Base-by-base conservation (phyloP, 768 basidiomycete species). In the Tephrocybe sp. region DNA sequence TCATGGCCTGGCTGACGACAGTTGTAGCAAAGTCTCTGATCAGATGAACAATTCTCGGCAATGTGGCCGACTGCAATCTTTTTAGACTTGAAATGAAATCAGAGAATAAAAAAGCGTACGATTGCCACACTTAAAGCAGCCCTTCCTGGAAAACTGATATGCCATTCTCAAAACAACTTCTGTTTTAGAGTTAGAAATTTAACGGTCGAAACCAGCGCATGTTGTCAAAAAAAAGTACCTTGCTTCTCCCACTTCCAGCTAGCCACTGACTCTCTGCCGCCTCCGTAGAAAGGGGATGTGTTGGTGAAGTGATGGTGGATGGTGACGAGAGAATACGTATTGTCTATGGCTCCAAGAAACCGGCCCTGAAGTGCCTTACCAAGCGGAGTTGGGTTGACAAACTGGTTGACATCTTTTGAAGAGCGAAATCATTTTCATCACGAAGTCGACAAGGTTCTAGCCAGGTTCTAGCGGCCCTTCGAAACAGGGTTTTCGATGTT, bases 1-100 rank as follows among this genome's bases (percentile, higher is more conserved):
- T 95, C 92, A 60, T 95, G 93, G 32, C 93, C 93, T n/a, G 92
- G 88, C 65, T 93, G 89, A 57, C 90, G 85, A 68, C 93, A 96
- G 66, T 95, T 96, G 73, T 93, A 96, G 72, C 93, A 96, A 52
- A 96, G 80, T 60, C 91, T 83, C 66, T 89, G 83, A 61, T 89
- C 88, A 55, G 89, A 90, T 38, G 90, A 80, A 66, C 92, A 96
- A 61, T 87, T 89, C 76, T 92, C 91, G 61, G 92, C 92, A 62
- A 95, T 89, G 68, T 96, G 92, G 40, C 92, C 92, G 65, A 94
- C 92, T 94, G 59, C 22, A 32, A 50, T 42, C 30, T 44, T 57
- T 44, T 56, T 15, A 26, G 24, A 2, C 38, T 41, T 39, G 16
- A 12, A 7, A 12, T 31, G 46, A 11, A 37, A 35, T 13, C n/a